A percentile compares a stretch with the other conserved stretches of the same genome.
Conservation (phyloP, 2,329 filamentous ascomycete genomes). For the Aspergillus vadensis region DNA sequence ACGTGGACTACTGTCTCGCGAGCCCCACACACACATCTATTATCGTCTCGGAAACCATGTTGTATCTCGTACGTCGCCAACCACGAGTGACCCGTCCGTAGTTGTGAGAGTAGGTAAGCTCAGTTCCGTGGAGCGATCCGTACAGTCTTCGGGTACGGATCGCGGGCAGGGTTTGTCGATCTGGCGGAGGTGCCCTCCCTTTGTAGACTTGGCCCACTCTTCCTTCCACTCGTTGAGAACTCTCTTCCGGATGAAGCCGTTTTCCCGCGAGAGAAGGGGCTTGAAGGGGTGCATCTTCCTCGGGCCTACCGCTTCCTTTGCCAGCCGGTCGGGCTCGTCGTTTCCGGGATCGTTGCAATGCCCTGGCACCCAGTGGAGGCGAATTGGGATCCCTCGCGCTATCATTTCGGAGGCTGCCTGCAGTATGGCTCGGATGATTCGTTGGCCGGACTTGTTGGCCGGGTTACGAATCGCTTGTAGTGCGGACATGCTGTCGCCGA, state of each 20-base stretch:
- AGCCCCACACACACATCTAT: slow-evolving; percentile 23
- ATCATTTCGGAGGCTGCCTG: slow-evolving; percentile 17
- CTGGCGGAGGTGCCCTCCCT: slow-evolving; percentile 13
- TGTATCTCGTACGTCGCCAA: slow-evolving; percentile 19
- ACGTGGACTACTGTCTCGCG: slow-evolving; percentile 25
- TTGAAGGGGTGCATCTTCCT: slow-evolving; percentile 9
- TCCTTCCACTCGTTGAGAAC: slow-evolving; percentile 9
- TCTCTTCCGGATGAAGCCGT: slow-evolving; percentile 1
- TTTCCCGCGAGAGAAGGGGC: slow-evolving; percentile 17
- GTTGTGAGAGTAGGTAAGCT: slow-evolving; percentile 23
- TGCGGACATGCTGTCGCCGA: slow-evolving; percentile 22
- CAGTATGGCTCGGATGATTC: slow-evolving; percentile 22
- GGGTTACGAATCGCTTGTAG: slow-evolving; percentile 21
- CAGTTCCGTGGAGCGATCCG: slow-evolving; percentile 16
- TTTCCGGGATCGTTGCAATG: slow-evolving; percentile 6
- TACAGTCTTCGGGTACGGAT: slow-evolving; percentile 16
- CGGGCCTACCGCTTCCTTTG: not conserved
- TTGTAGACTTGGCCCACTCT: slow-evolving; percentile 15
- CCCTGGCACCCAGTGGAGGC: slow-evolving; percentile 16
- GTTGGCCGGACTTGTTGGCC: slow-evolving; percentile 21
- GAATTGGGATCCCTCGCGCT: slow-evolving; percentile 11
- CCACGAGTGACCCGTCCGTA: slow-evolving; percentile 26
- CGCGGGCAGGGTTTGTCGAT: slow-evolving; percentile 15
- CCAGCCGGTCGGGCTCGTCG: slow-evolving; percentile 13
- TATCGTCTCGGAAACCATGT: slow-evolving; percentile 7